Evolutionary conservation across 2,329 filamentous ascomycete species (phyloP).

Genomic region (Pseudocercospora cruenta): DNA sequence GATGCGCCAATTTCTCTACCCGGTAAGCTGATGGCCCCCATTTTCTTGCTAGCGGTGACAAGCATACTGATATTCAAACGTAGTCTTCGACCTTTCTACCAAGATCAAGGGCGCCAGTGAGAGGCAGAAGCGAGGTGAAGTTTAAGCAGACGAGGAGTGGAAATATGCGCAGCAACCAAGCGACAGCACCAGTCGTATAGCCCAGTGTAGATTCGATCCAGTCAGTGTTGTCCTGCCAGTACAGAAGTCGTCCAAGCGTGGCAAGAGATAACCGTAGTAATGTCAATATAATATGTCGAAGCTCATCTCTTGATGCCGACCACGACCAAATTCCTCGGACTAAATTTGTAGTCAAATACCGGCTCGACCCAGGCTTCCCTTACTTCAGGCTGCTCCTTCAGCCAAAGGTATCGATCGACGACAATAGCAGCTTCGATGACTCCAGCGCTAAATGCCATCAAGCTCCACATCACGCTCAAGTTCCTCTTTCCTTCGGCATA

Average conservation of each 20-base stretch:
- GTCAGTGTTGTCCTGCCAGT: too few species aligned
- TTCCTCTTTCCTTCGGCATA: conserved; percentile 75
- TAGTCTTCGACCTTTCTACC: not conserved
- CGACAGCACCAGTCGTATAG: not conserved
- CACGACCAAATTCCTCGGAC: conserved; percentile 88
- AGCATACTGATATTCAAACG: not conserved
- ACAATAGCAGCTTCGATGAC: conserved; percentile 91
- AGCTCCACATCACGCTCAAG: conserved; percentile 82
- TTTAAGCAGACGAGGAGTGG: not conserved
- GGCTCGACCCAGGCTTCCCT: conserved; percentile 86
- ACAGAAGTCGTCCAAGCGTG: too few species aligned
- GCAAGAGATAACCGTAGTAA: not conserved
- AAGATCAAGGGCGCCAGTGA: not conserved
- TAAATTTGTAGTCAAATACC: conserved; percentile 85
- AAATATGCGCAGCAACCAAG: not conserved
- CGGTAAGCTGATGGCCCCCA: not conserved
- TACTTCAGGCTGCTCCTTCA: conserved; percentile 73
- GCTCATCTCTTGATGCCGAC: conserved; percentile 74
- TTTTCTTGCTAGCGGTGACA: too few species aligned
- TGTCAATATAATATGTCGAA: not conserved
- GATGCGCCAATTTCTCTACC: conserved; percentile 59
- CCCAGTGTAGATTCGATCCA: not conserved
- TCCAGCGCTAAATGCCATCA: conserved; percentile 94
- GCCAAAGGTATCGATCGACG: conserved; percentile 83
- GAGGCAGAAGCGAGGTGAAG: not conserved